These are phyloP conservation scores for Tetrahymena thermophila DNA, from an alignment of 73 alveolate genomes.

Conservation along the genomic window DNA sequence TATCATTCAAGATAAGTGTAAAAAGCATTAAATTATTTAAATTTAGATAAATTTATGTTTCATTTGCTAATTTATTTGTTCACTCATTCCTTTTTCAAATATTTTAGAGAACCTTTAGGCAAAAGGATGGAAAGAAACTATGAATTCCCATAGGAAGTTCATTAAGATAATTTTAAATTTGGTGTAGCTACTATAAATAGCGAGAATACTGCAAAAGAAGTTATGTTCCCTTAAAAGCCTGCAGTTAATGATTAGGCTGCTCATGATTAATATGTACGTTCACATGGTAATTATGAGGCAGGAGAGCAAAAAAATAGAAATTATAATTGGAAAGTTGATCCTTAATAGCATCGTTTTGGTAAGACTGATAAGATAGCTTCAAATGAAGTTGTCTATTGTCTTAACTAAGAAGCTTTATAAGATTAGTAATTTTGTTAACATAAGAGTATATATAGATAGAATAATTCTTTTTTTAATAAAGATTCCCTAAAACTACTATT, in stretches of 20 bases:
- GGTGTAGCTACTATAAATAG: conserved; percentile 15
- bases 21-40: not conserved
- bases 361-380: conserved; percentile 13
- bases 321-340: conserved; percentile 25
- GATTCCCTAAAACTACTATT: conserved; percentile 25
- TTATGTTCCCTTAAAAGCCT: conserved; percentile 36
- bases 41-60: too few relatives aligned
- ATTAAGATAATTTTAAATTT: conserved; percentile 13
- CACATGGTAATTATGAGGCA: conserved; percentile 44
- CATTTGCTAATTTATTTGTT: not conserved
- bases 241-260: not conserved
- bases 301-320: conserved; percentile 40
- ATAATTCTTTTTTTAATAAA: not conserved
- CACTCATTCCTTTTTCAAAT: not conserved
- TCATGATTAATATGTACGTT: conserved; percentile 9
- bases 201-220: conserved; percentile 36
- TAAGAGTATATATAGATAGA: not conserved
- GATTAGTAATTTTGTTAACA: not conserved
- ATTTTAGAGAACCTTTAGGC: conserved; percentile 25
- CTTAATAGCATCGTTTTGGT: conserved; percentile 22
- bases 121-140: conserved; percentile 26
- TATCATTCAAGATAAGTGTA: conserved; percentile 20
- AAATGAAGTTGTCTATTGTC: conserved; percentile 3
- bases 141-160: conserved; percentile 32
- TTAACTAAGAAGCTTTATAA: conserved; percentile 6